These are phyloP conservation scores for Xylariomycetidae sp. DNA, from an alignment of 2,329 filamentous ascomycete species.

Conservation along the genomic window DNA sequence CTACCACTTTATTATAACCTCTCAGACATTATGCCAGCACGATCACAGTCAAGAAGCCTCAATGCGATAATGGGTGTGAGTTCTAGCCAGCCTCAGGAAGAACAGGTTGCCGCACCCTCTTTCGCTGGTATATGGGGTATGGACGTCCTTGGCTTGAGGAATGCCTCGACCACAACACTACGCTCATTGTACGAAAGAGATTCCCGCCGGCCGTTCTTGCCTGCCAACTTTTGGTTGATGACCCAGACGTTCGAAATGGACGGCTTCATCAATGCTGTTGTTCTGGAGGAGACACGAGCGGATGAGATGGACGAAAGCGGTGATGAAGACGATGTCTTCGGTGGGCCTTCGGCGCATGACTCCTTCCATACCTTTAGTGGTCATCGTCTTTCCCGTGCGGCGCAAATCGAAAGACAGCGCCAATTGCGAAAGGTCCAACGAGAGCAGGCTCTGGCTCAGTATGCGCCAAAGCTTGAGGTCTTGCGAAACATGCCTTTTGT, in stretches of 20 bases:
- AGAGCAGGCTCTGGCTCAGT: slow-evolving; percentile 68
- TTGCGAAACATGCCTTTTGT: slow-evolving; percentile 95
- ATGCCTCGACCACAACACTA: slow-evolving; percentile 73
- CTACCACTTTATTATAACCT: slow-evolving; percentile 87
- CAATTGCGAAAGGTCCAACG: slow-evolving; percentile 64
- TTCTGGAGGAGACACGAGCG: slow-evolving; percentile 80
- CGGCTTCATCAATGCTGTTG: slow-evolving; percentile 79
- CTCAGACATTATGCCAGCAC: slow-evolving; percentile 47
- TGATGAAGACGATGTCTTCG: slow-evolving; percentile 44
- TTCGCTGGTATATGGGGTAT: slow-evolving; percentile 58
- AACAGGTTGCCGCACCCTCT: slow-evolving; percentile 10
- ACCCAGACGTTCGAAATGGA: slow-evolving; percentile 82
- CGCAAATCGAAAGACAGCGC: slow-evolving; percentile 59
- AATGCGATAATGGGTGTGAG: slow-evolving; percentile 17
- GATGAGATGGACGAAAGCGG: slow-evolving; percentile 61
- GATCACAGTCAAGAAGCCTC: slow-evolving; percentile 16
- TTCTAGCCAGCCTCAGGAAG: slow-evolving; percentile 1
- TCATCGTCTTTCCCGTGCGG: slow-evolving; percentile 57
- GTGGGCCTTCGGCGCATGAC: background rate
- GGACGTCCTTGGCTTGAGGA: slow-evolving; percentile 72
- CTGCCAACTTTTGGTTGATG: slow-evolving; percentile 90
- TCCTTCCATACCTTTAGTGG: slow-evolving; percentile 39
- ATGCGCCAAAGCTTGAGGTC: slow-evolving; percentile 84
- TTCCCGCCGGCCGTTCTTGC: slow-evolving; percentile 79
- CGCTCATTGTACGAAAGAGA: slow-evolving; percentile 91